Conservation (phyloP, 805 yeast genomes). For the Zygosaccharomyces rouxii region DNA sequence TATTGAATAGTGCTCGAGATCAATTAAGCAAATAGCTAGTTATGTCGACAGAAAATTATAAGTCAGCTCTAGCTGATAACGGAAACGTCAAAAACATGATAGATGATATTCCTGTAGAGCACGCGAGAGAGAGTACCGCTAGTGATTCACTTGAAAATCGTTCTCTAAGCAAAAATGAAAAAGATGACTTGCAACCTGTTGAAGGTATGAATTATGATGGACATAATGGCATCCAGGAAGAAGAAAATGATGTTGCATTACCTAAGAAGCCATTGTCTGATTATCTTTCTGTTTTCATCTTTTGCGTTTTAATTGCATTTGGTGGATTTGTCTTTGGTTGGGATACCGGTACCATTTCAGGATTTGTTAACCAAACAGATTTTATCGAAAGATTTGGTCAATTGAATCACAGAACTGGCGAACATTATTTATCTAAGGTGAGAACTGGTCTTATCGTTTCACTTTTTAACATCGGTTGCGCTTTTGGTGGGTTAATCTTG, state of each 20-base stretch:
- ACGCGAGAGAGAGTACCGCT: neutral
- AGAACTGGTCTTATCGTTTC: slow-evolving; percentile 35
- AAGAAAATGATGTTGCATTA: slow-evolving; percentile 16
- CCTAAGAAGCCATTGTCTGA: slow-evolving; percentile 22
- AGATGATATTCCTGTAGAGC: neutral
- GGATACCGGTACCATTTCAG: slow-evolving; percentile 79
- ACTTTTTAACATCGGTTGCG: slow-evolving; percentile 71
- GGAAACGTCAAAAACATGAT: neutral
- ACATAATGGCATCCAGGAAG: neutral
- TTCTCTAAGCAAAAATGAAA: neutral
- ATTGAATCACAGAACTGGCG: slow-evolving; percentile 17
- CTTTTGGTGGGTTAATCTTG: slow-evolving; percentile 62
- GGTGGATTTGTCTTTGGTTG: slow-evolving; percentile 78
- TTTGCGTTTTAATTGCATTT: slow-evolving; percentile 52
- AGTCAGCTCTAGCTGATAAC: neutral
- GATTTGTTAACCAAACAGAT: slow-evolving; percentile 50
- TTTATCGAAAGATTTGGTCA: slow-evolving; percentile 28
- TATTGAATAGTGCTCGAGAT: too few species aligned
- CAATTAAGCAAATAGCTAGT: neutral
- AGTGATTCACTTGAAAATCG: neutral
- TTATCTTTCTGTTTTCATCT: slow-evolving; percentile 26
- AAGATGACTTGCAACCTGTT: neutral
- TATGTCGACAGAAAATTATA: neutral
- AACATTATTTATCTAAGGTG: slow-evolving; percentile 24
- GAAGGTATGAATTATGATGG: neutral